Conservation (phyloP, 805 yeast genomes). For the Dipodascus albidus region DNA sequence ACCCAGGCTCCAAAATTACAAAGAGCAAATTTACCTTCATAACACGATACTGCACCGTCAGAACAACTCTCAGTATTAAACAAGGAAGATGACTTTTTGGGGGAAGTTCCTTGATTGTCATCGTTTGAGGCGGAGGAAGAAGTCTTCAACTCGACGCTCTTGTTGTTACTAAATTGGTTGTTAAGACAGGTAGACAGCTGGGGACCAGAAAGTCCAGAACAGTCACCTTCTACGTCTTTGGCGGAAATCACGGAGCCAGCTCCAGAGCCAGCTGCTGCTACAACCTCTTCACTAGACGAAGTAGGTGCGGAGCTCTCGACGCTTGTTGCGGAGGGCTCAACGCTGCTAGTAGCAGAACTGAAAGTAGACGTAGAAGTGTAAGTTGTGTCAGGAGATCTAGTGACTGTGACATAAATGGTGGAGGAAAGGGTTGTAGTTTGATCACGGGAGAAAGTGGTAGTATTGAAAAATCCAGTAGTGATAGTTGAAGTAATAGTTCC, state of each 20-base stretch:
- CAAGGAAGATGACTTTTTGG: neutral
- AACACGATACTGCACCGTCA: conserved; percentile 43
- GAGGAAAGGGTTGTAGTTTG: neutral
- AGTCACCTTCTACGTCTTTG: neutral
- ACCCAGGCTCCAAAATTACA: conserved; percentile 54
- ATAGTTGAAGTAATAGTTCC: neutral
- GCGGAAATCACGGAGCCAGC: conserved; percentile 2
- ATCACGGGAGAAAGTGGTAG: neutral
- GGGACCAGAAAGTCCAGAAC: neutral
- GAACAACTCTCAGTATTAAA: conserved; percentile 9
- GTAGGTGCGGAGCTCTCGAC: neutral
- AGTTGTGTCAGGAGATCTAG: neutral
- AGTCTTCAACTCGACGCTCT: neutral
- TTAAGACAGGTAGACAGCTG: neutral
- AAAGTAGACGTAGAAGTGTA: neutral
- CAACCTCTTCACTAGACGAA: neutral
- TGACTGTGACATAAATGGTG: neutral
- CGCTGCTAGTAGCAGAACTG: neutral
- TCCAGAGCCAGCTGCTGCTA: neutral
- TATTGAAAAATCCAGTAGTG: neutral
- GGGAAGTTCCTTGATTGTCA: neutral
- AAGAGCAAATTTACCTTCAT: conserved; percentile 40
- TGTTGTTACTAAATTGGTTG: neutral
- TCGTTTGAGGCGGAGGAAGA: neutral
- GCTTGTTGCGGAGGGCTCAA: neutral